Evolutionary conservation across 225 moss, liverwort and hornwort genomes (phyloP).

Genomic region (Polytrichum formosum): DNA sequence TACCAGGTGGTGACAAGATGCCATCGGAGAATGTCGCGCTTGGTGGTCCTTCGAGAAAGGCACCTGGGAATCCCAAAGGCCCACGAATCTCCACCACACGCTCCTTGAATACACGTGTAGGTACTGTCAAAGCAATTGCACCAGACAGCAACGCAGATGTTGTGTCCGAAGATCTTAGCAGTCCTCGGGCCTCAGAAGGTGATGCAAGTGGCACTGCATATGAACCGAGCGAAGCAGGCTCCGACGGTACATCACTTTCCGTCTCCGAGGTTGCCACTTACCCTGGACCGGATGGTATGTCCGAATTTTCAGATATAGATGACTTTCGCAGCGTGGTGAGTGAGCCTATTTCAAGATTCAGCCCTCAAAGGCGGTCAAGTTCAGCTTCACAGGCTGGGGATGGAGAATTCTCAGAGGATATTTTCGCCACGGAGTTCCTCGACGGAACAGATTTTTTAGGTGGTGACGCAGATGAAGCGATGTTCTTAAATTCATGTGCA

Average conservation of each 20-base stretch:
- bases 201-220: conserved; percentile 7
- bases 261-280: conserved; percentile 42
- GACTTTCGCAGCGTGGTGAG: conserved; percentile 46
- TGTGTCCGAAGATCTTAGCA: conserved; percentile 11
- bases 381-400: conserved; percentile 5
- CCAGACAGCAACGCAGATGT: conserved; percentile 10
- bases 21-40: conserved; percentile 19
- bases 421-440: conserved; percentile 34
- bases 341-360: conserved; percentile 38
- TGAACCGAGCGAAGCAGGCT: conserved; percentile 38
- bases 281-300: conserved; percentile 36
- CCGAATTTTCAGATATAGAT: conserved; percentile 47
- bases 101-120: conserved; percentile 9
- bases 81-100: conserved; percentile 11
- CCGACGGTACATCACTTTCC: conserved; percentile 20
- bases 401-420: conserved; percentile 12
- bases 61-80: conserved; percentile 12
- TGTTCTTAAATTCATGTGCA: conserved; percentile 30
- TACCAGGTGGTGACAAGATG: conserved; percentile 22
- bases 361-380: conserved; percentile 18
- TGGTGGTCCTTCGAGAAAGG: conserved; percentile 6
- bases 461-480: conserved; percentile 36
- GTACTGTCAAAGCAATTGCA: conserved; percentile 2
- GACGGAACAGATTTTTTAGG: conserved; percentile 39
- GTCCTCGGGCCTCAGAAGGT: conserved; percentile 21